These are phyloP conservation scores for Globisporangium orthogonon DNA, from an alignment of 352 stramenopile genomes.

Conservation along the genomic window DNA sequence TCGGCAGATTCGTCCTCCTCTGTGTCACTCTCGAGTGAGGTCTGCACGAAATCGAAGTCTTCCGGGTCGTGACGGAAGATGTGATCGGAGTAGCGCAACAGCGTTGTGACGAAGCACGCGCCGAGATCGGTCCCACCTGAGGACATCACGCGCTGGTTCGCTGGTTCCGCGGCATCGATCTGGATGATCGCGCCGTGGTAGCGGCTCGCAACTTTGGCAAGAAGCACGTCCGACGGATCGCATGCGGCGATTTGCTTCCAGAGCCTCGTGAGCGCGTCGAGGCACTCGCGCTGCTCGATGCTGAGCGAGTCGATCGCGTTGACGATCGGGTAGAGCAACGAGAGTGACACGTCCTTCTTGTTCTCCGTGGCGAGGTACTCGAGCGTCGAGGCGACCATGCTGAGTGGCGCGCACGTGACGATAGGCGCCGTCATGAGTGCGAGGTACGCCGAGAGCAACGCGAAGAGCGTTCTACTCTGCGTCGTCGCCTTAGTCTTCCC, in stretches of 20 bases:
- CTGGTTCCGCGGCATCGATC: slow-evolving; percentile 14
- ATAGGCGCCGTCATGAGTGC: slow-evolving; percentile 33
- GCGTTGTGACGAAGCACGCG: slow-evolving; percentile 53
- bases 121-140: slow-evolving; percentile 13
- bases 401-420: slow-evolving; percentile 37
- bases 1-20: slow-evolving; percentile 50
- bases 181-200: slow-evolving; percentile 39
- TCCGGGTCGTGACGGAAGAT: slow-evolving; percentile 60
- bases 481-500: slow-evolving; percentile 23
- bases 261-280: slow-evolving; percentile 56
- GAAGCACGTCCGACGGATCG: slow-evolving; percentile 31
- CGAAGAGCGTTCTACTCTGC: slow-evolving; percentile 33
- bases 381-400: slow-evolving; percentile 54
- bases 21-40: slow-evolving; percentile 43
- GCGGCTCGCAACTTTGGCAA: slow-evolving; percentile 28
- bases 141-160: background rate
- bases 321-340: slow-evolving; percentile 60
- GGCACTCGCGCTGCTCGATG: slow-evolving; percentile 66
- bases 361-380: slow-evolving; percentile 43
- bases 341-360: slow-evolving; percentile 18
- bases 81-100: slow-evolving; percentile 55
- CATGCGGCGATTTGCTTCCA: slow-evolving; percentile 34
- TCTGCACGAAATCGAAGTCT: slow-evolving; percentile 19
- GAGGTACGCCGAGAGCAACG: slow-evolving; percentile 42
- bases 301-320: slow-evolving; percentile 63